Evolutionary conservation across 768 basidiomycete genomes (phyloP), one percentile per base, ranked within the genome.

Genomic region (Strobilomyces echinocephalus): DNA sequence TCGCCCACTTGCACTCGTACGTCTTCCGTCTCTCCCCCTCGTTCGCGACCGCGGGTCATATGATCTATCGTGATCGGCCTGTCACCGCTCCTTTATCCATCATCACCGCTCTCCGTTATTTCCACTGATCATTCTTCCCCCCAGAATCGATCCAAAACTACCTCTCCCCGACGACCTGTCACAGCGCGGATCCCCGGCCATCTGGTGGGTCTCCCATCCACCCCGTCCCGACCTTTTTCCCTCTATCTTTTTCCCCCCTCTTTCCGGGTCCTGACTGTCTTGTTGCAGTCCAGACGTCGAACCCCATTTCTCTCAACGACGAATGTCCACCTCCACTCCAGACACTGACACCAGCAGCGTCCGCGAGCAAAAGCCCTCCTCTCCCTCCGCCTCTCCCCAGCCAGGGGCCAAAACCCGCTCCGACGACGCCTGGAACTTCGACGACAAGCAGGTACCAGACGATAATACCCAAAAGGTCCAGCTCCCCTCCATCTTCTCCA

Each of bases 311-410:
- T 31, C 63, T 55, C 58, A 58, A 52, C 79, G 87, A 64, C 85
- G 87, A 65, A 89, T 91, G 88, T 89, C 88, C 70, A 78, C 79
- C 67, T 87, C 85, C 58, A 84, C 82, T 47, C 77, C 83, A 36
- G 86, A 87, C 72, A 74, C 71, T 3, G 87, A 89, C 70, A 35
- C 65, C 2, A 79, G 76, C 72, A 79, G 75, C 66, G 72, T 77
- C 54, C 74, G 72, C 9, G 85, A 87, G 61, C 88, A 85, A 65
- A 83, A 80, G 53, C 69, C 24, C 24, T 24, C 76, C 30, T 81
- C 84, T 1, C 82, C 85, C 46, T 80, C 80, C 3, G 54, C 54
- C 18, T 71, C 63, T 41, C 83, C 77, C 5, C 76, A 76, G 58
- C 75, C 78, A 2, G 83, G 81, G 69, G 38, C 20, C 42, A 79